Conservation (phyloP, 129 eudicot genomes). For the Cynara cardunculus region DNA sequence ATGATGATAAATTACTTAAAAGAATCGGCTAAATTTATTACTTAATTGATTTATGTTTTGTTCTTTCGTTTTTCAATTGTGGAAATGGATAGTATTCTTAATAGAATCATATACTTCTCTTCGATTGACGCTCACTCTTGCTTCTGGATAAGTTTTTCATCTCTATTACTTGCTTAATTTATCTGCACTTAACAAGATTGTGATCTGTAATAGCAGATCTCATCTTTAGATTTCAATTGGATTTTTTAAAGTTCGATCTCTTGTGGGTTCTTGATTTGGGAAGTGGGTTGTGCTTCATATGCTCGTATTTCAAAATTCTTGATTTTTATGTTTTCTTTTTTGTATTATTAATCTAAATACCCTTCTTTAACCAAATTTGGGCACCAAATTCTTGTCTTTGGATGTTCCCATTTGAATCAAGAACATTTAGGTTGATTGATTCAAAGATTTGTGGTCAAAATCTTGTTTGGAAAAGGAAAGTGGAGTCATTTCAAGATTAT, state of each 20-base stretch:
- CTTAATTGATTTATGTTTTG: too few species aligned
- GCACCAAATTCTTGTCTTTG: not conserved
- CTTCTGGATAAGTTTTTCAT: constrained; percentile 17
- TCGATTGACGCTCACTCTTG: constrained; percentile 14
- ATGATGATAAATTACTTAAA: too few species aligned
- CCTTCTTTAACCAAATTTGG: not conserved
- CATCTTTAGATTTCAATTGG: not conserved
- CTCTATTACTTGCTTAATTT: not conserved
- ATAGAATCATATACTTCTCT: too few species aligned
- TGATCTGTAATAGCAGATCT: constrained; percentile 21
- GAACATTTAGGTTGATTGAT: not conserved
- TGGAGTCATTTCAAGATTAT: constrained; percentile 4
- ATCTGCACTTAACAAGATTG: too few species aligned
- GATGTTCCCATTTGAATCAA: constrained; percentile 8
- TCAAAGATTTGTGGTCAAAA: not conserved
- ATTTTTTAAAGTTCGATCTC: constrained; percentile 8
- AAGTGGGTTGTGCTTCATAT: constrained; percentile 8
- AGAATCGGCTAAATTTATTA: too few species aligned
- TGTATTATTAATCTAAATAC: constrained; percentile 9
- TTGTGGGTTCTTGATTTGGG: constrained; percentile 15
- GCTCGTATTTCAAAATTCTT: not conserved
- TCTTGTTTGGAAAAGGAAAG: constrained; percentile 1
- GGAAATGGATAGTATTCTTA: too few species aligned
- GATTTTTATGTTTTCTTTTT: constrained; percentile 4
- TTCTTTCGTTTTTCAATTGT: too few species aligned